Evolutionary conservation across 2,329 filamentous ascomycete genomes (phyloP).

Genomic region (Epichloe brachyelytri): DNA sequence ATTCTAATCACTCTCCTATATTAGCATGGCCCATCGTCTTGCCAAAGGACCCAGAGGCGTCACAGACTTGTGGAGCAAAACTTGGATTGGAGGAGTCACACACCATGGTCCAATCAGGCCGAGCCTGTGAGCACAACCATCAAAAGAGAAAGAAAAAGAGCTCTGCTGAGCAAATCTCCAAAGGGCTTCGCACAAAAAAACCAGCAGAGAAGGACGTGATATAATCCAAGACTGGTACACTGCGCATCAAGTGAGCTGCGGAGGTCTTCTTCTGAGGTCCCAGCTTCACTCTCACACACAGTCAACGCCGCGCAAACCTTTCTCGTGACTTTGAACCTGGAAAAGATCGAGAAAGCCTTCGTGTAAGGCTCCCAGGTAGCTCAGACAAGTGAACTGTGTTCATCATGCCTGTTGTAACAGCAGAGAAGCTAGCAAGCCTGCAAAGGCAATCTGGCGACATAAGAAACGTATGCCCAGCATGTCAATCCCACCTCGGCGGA

Average conservation of each 20-base stretch:
- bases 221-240: neutral
- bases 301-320: neutral
- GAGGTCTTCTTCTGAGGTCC: neutral
- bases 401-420: constrained; percentile 80
- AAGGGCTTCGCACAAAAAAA: neutral
- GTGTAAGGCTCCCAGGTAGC: neutral
- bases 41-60: constrained; percentile 2
- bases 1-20: neutral
- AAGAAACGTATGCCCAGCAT: constrained; percentile 58
- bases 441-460: constrained; percentile 81
- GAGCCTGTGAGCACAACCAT: neutral
- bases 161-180: neutral
- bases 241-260: neutral
- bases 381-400: neutral
- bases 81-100: constrained; percentile 6
- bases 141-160: neutral
- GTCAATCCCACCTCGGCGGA: neutral
- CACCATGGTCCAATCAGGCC: constrained; percentile 5
- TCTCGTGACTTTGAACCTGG: neutral
- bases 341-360: neutral
- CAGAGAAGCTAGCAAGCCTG: constrained; percentile 80
- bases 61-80: constrained; percentile 2
- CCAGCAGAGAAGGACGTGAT: neutral
- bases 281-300: neutral
- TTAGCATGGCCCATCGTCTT: neutral